Conservation (phyloP, 805 yeast species). For the Jamesozyma spencerorum region DNA sequence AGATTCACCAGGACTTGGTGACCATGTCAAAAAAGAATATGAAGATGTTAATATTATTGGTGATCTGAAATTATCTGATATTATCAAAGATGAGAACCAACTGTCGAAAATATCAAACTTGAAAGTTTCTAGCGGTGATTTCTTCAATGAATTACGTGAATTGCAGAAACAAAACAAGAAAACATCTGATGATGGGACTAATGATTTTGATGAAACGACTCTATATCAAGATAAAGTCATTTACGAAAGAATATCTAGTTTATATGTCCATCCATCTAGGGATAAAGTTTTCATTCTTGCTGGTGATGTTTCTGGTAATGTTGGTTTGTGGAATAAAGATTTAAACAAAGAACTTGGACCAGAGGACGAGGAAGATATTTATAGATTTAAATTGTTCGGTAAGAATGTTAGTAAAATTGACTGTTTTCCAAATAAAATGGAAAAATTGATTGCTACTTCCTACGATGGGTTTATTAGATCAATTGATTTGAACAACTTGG, state of each 20-base stretch:
- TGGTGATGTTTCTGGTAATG: conserved; percentile 81
- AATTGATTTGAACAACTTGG: conserved; percentile 54
- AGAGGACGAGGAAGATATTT: conserved; percentile 38
- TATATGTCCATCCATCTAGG: conserved; percentile 66
- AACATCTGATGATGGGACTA: conserved; percentile 42
- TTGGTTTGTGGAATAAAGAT: conserved; percentile 76
- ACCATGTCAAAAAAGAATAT: conserved; percentile 32
- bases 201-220: conserved; percentile 46
- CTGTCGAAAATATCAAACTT: conserved; percentile 26
- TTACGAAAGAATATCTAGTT: conserved; percentile 58
- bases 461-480: conserved; percentile 83
- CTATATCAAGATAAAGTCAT: conserved; percentile 67
- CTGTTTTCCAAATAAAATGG: conserved; percentile 40
- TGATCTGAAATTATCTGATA: conserved; percentile 52
- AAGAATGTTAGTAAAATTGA: conserved; percentile 59
- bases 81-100: conserved; percentile 37
- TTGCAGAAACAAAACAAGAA: conserved; percentile 32
- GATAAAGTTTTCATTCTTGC: conserved; percentile 60
- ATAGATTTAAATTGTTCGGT: conserved; percentile 66
- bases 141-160: conserved; percentile 44
- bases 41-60: conserved; percentile 56
- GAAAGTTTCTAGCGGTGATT: conserved; percentile 59
- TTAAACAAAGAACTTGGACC: conserved; percentile 13
- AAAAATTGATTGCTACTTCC: conserved; percentile 57
- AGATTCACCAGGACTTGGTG: neutral